Base-by-base conservation (phyloP, 1,284 basidiomycete genomes). In the Inonotus obliquus region DNA sequence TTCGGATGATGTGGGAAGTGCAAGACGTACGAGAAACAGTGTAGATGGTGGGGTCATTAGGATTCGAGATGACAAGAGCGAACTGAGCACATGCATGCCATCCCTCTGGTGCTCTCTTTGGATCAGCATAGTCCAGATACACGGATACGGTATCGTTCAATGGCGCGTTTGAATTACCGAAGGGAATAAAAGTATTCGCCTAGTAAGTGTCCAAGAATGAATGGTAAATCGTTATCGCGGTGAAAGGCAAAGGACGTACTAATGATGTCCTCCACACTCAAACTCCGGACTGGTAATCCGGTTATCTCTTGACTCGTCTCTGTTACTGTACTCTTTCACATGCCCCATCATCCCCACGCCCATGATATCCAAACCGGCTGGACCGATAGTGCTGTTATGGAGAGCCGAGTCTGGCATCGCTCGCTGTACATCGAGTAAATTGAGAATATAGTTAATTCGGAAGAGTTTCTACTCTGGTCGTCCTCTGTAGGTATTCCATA, bases 71-170 rank as follows among this genome's bases (percentile, higher is more conserved):
- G 67, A 98, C 96, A 61, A 99, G 84, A 11, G 97, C 96, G 74
- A 99, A 99, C 72, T 99, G 97, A 25, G 97, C 97, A 75, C 97
- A 99, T 38, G 98, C 96, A 73, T 99, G 97, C 97, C 97, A 99
- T 51, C 96, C 96, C 73, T 99, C 96, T 17, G 95, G 94, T n/a
- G 94, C 89, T 69, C 91, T 89, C 81, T 98, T 98, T 32, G 96
- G 94, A 72, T 99, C 95, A 63, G 95, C 97, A 70, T 99, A 99
- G 78, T 99, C 97, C 62, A 99, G 89, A 76, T 99, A 99, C 35
- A 99, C 95, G 0, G 97, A 99, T 51, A 99, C 96, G 69, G 98
- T 99, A 72, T 99, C 97, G 70, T 98, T 99, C 64, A 96, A 96
- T 65, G 98, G 96, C 13, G 97, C 96, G 72, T 98, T 99, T 37